A percentile compares a stretch with the other conserved stretches of the same genome.
These are phyloP conservation scores for Haplosporangium sp. DNA, from an alignment of 371 early-diverging fungal species.

Conservation along the genomic window DNA sequence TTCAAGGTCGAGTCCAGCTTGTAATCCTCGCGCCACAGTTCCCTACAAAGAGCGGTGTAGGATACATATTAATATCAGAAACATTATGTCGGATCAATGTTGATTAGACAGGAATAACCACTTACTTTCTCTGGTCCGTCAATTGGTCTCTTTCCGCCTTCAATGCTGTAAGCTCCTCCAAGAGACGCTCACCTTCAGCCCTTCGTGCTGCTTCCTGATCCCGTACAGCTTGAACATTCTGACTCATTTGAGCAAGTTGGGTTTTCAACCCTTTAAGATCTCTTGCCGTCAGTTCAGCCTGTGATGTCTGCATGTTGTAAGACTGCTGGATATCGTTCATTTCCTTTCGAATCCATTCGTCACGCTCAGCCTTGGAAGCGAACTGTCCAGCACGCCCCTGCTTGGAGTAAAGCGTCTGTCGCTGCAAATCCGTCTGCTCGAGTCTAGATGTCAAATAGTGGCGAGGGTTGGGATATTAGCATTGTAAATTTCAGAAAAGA, in stretches of 20 bases:
- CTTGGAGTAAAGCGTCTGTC: slow-evolving; percentile 79
- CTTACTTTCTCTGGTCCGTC: slow-evolving; percentile 81
- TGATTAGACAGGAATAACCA: background rate
- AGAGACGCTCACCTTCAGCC: slow-evolving; percentile 49
- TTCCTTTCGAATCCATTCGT: slow-evolving; percentile 78
- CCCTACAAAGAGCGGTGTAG: slow-evolving; percentile 28
- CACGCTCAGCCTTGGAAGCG: slow-evolving; percentile 74
- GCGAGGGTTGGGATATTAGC: background rate
- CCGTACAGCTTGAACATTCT: slow-evolving; percentile 59
- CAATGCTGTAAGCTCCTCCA: slow-evolving; percentile 52
- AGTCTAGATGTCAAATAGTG: slow-evolving; percentile 39
- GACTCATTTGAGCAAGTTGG: slow-evolving; percentile 39
- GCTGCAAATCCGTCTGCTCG: slow-evolving; percentile 58
- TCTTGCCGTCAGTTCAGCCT: slow-evolving; percentile 32
- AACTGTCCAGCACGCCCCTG: slow-evolving; percentile 88
- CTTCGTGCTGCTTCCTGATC: slow-evolving; percentile 59
- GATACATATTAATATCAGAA: background rate
- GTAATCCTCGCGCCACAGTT: slow-evolving; percentile 93
- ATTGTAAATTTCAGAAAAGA: background rate
- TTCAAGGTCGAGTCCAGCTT: slow-evolving; percentile 75
- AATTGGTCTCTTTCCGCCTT: slow-evolving; percentile 67
- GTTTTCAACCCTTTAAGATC: slow-evolving; percentile 13
- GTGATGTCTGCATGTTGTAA: slow-evolving; percentile 61
- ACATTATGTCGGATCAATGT: background rate
- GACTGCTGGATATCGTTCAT: slow-evolving; percentile 70